Base-by-base conservation (phyloP, 2,329 filamentous ascomycete species). In the Aspergillus sp. region DNA sequence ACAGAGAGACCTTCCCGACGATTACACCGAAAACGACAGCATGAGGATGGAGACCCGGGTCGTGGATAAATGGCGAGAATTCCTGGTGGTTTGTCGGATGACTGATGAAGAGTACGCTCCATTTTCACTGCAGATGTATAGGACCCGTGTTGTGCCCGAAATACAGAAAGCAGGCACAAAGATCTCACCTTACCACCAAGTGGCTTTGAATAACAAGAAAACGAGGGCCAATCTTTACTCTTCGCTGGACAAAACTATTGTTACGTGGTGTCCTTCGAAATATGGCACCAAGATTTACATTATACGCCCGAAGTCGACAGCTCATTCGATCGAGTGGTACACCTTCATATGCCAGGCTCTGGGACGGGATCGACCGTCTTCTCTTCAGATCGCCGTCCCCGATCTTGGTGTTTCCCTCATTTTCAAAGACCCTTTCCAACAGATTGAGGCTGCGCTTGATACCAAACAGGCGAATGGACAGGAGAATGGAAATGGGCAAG, bases 311-410 rank as follows among this genome's bases (percentile, higher is more conserved):
- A 74, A 77, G 8, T 82, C 81, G 12, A 72, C 75, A 2, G 77
- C 79, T 4, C 78, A 78, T 55, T 78, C 80, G 5, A 76, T 82
- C 7, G 82, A 85, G 59, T 85, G 82, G 82, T 84, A 81, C 58
- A 83, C 81, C 0, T 84, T 84, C 52, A 67, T 85, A 9, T 71
- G 76, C 8, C 77, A 78, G 44, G 69, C 77, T 5, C 66, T 85
- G 19, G 82, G 82, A 34, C 79, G 75, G 73, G 70, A 73, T 41
- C 73, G 79, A 45, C 72, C 78, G 4, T 69, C 71, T 34, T 75
- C 74, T 30, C 68, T 85, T 7, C 73, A 80, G 45, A 74, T 85
- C 53, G 74, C 78, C 49, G 77, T 85, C 7, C 82, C 82, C 2
- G 80, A 84, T 57, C 68, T 85, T 42, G 77, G 73, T 42, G 71